Percentiles rank a stretch among this genome's conserved stretches.
Conservation (phyloP, 257 asterid genomes). For the Salvia rosmarinus region DNA sequence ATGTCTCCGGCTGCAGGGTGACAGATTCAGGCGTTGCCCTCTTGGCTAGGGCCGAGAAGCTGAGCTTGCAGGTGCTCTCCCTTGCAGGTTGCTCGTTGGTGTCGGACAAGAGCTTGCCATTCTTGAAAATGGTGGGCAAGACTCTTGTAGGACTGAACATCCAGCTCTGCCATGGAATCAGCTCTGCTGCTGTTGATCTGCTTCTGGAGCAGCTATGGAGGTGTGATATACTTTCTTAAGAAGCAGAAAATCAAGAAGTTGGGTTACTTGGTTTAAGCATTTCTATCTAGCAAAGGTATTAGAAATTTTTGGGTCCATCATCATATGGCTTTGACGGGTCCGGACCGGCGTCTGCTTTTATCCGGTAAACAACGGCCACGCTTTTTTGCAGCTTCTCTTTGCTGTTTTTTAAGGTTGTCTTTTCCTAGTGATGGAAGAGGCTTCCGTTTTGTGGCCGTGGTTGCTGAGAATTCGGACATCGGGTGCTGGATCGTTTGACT, state of each 20-base stretch:
- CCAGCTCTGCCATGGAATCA: conserved; percentile 68
- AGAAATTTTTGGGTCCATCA: conserved; percentile 54
- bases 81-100: conserved; percentile 61
- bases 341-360: conserved; percentile 49
- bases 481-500: conserved; percentile 42
- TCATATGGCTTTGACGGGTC: conserved; percentile 42
- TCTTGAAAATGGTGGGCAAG: conserved; percentile 54
- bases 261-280: conserved; percentile 20
- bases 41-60: conserved; percentile 59
- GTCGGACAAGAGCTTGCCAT: conserved; percentile 62
- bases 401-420: conserved; percentile 61
- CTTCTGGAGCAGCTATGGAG: conserved; percentile 75
- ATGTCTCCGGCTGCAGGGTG: conserved; percentile 59
- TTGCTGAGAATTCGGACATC: conserved; percentile 46
- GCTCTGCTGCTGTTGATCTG: conserved; percentile 42
- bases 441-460: conserved; percentile 42
- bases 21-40: conserved; percentile 67
- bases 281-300: conserved; percentile 38
- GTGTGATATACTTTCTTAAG: conserved; percentile 77
- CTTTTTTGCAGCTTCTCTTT: conserved; percentile 55
- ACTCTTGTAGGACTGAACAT: conserved; percentile 71
- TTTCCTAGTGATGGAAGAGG: conserved; percentile 17
- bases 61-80: conserved; percentile 65
- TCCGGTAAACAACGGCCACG: conserved; percentile 53
- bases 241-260: conserved; percentile 24